Base-by-base conservation (phyloP, 1,284 basidiomycete genomes). In the Cerrena zonata region DNA sequence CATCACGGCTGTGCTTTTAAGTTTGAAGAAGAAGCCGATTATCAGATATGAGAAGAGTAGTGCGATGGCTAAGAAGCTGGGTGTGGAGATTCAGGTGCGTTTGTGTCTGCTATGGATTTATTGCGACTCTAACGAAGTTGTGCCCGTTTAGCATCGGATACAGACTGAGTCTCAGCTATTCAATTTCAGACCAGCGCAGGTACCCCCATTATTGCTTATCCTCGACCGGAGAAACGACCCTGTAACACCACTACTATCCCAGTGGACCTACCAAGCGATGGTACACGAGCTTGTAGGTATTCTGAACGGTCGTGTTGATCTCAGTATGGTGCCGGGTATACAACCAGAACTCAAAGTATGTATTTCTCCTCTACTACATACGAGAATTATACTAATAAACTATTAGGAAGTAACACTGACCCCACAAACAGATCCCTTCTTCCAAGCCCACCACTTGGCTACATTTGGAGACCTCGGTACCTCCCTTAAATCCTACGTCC, bases 181-280 rank as follows among this genome's bases (percentile, higher is more conserved):
- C 65, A 86, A 91, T 63, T 91, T 90, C 65, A 75, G 87, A 41
- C 69, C 79, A 47, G 87, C 86, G 2, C 86, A 89, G 69, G 78
- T 86, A 7, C 77, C 86, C 1, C 88, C 89, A 10, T 62, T 90
- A 38, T 70, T 91, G 18, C 75, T 91, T 46, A 87, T 90, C 56
- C 75, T 91, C 51, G 96, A 99, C 71, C 80, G 96, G 50, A 76
- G 95, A 55, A 97, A 97, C 68, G 96, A 99, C 65, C 96, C 96
- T 2, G 93, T 99, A 13, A 99, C 96, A 0, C 96, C 96, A 2
- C 71, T 99, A n/a, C 76, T 99, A 24, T 91, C 91, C 1, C 96
- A 97, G 68, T 99, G 96, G 96, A 99, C 96, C 12, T 99, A 99
- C 70, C 95, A 99, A 68, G 96, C 96, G 1, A 98, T 99, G 95